Evolutionary conservation across 768 basidiomycete species (phyloP).

Genomic region (Lactarius akahatsu): DNA sequence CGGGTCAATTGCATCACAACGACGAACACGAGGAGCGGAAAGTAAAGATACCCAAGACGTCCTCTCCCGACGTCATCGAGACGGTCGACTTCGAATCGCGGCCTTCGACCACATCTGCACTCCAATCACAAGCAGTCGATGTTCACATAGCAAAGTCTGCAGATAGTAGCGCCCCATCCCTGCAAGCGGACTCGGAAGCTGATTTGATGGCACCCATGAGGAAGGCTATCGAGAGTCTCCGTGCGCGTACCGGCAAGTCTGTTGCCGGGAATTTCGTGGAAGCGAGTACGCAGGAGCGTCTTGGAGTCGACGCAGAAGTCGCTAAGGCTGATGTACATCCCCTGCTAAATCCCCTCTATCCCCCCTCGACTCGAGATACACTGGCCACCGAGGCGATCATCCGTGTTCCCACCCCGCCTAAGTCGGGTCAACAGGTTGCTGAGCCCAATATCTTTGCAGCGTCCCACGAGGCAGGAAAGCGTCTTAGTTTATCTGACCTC

Average conservation of each 20-base stretch:
- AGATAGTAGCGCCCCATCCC: constrained; percentile 14
- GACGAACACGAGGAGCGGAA: constrained; percentile 37
- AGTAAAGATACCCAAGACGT: constrained; percentile 50
- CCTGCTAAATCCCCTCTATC: constrained; percentile 7
- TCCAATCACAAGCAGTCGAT: constrained; percentile 9
- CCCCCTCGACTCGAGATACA: neutral
- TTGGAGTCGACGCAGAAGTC: constrained; percentile 1
- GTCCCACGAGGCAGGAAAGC: constrained; percentile 34
- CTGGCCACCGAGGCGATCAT: neutral
- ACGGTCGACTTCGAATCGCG: constrained; percentile 2
- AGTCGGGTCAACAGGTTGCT: neutral
- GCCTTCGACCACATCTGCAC: neutral
- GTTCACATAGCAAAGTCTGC: constrained; percentile 9
- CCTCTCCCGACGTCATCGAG: constrained; percentile 20
- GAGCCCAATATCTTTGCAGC: neutral
- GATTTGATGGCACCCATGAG: constrained; percentile 67
- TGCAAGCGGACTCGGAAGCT: constrained; percentile 33
- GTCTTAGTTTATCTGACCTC: constrained; percentile 64
- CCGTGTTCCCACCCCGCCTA: constrained; percentile 2
- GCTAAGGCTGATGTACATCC: constrained; percentile 52
- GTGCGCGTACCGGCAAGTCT: constrained; percentile 61
- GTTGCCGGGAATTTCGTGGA: constrained; percentile 45
- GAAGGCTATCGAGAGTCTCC: constrained; percentile 67
- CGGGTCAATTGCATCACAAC: constrained; percentile 19
- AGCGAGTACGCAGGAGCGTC: neutral